Base-by-base conservation (phyloP, 2,329 filamentous ascomycete genomes). In the Xylogone sp. region DNA sequence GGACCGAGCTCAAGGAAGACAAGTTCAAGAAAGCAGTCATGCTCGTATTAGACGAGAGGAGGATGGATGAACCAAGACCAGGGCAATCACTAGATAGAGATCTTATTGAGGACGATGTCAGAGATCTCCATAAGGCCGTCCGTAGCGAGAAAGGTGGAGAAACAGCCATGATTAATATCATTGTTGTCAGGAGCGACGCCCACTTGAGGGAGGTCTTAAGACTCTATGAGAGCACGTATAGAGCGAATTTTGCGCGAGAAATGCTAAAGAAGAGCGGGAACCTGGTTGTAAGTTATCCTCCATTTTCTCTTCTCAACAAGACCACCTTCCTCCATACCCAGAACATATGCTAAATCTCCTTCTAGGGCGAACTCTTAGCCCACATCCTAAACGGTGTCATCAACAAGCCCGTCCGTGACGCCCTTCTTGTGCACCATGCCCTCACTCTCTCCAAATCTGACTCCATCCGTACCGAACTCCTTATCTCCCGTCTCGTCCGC, bases 371-470 rank as follows among this genome's bases (percentile, higher is more conserved):
- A 73, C 84, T 96, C 19, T 83, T 97, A 34, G 90, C 91, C 0
- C 94, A 97, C 70, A 90, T 97, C 61, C 86, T 99, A 64, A 97
- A 97, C 71, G 94, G 94, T 63, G 85, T 96, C 52, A 96, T 97
- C 74, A 97, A 97, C 73, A 88, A 88, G 53, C 92, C 94, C 5
- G 90, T 96, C 56, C 89, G 94, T 50, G 94, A 97, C 68, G 90
- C 93, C 2, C 79, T 97, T 34, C 84, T 97, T 2, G 77, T 99
- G 1, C 86, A 96, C 69, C 94, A 97, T 72, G 93, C 94, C 2
- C 83, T 97, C 58, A 87, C 84, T 19, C 81, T 87, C 44, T 86
- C 86, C 3, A 81, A 58, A 49, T 57, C 59, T 0, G 88, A 93
- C 64, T 71, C 80, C 49, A 76, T 92, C 56, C 84, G 93, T 24